Percentiles rank a stretch among this genome's conserved stretches.
These are phyloP conservation scores for Aspergillus phoenicis DNA, from an alignment of 2,329 filamentous ascomycete species.

Conservation along the genomic window DNA sequence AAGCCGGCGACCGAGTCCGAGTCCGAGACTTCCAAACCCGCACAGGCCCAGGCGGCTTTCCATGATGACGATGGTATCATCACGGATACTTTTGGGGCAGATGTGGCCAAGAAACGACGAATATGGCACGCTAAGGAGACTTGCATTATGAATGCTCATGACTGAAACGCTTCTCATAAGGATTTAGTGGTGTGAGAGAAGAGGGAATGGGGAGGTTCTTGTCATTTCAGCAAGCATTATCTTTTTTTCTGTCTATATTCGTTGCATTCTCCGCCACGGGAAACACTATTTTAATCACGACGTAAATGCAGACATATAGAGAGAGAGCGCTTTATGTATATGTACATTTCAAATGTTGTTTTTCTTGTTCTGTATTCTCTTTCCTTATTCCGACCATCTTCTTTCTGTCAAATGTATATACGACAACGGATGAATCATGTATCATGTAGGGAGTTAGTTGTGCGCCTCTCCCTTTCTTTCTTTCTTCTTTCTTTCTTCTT, in stretches of 20 bases:
- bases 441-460: not conserved
- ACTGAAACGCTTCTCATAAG: slow-evolving; percentile 20
- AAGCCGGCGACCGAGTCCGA: slow-evolving; percentile 23
- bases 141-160: slow-evolving; percentile 47
- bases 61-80: slow-evolving; percentile 34
- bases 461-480: not conserved
- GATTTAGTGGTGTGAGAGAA: not conserved
- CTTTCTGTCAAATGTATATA: not conserved
- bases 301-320: not conserved
- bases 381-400: not conserved
- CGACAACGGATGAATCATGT: not conserved
- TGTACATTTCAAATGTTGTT: not conserved
- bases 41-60: slow-evolving; percentile 9
- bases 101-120: slow-evolving; percentile 43
- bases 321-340: not conserved
- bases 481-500: not conserved
- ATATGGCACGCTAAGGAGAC: slow-evolving; percentile 51
- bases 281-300: not conserved
- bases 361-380: not conserved
- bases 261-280: not conserved
- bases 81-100: slow-evolving; percentile 43
- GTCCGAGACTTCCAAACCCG: slow-evolving; percentile 14
- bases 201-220: not conserved
- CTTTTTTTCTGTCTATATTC: not conserved
- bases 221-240: not conserved